Conservation (phyloP, 352 stramenopile species). For the Phytopythium aichiense region DNA sequence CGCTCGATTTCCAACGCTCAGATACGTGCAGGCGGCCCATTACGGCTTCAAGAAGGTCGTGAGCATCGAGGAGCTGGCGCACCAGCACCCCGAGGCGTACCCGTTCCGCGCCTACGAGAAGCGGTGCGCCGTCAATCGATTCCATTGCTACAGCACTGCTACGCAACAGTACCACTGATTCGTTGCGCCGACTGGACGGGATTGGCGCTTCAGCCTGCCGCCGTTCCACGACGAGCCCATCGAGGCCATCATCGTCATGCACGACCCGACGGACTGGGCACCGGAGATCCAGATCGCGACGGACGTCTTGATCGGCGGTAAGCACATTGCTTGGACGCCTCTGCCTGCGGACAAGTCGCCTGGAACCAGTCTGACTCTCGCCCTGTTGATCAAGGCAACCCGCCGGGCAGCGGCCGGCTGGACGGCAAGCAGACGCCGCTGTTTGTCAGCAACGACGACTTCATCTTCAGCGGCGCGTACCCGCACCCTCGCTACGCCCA, state of each 20-base stretch:
- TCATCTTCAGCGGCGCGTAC: constrained; percentile 83
- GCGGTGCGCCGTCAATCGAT: constrained; percentile 27
- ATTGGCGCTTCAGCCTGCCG: constrained; percentile 20
- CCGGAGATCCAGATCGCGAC: constrained; percentile 86
- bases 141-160: background rate
- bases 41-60: constrained; percentile 87
- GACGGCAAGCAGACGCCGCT: constrained; percentile 67
- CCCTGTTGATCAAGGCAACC: constrained; percentile 29
- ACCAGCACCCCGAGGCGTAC: constrained; percentile 74
- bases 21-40: constrained; percentile 25
- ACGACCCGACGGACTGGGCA: constrained; percentile 88
- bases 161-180: background rate
- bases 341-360: background rate
- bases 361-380: background rate
- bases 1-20: background rate
- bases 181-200: background rate
- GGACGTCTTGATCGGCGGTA: constrained; percentile 81
- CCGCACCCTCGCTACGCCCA: constrained; percentile 81
- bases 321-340: background rate
- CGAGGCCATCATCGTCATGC: constrained; percentile 87
- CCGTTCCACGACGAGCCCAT: constrained; percentile 68
- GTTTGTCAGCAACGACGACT: constrained; percentile 87
- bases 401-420: constrained; percentile 47
- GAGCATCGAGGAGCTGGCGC: constrained; percentile 63
- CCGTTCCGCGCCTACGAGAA: constrained; percentile 72